Conservation (phyloP, 257 asterid species). For the Solanum bukasovii region DNA sequence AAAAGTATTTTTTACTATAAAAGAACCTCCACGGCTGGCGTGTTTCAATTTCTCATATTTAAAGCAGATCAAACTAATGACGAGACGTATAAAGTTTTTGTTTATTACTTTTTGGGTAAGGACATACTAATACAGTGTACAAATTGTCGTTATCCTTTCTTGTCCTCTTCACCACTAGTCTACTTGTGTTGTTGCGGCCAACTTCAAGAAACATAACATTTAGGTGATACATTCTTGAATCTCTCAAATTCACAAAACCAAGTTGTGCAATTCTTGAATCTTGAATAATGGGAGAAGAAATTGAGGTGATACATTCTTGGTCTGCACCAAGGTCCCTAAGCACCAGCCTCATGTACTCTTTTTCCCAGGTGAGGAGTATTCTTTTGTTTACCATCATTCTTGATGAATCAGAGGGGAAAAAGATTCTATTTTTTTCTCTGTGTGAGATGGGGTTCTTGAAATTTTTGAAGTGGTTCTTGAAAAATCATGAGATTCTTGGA, state of each 20-base stretch:
- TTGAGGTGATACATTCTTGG: constrained; percentile 37
- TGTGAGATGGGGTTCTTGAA: not conserved
- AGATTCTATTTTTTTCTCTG: not conserved
- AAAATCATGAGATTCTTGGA: not conserved
- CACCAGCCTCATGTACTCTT: constrained; percentile 38
- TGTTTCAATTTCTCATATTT: not conserved
- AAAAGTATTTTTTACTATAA: not conserved
- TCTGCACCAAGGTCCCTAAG: constrained; percentile 42
- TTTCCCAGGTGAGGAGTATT: constrained; percentile 23
- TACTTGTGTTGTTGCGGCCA: not conserved
- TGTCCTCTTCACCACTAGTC: not conserved
- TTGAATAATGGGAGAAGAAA: constrained; percentile 20
- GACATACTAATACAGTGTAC: not conserved
- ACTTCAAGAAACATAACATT: not conserved
- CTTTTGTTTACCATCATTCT: not conserved
- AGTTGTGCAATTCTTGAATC: not conserved
- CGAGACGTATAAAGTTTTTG: not conserved
- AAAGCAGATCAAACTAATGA: not conserved
- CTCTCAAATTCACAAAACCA: not conserved
- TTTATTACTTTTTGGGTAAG: not conserved
- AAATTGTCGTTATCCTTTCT: not conserved
- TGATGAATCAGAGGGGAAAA: not conserved
- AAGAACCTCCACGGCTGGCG: not conserved
- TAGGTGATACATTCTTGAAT: too few species aligned
- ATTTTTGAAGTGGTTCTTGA: not conserved